Percentiles rank a stretch among this genome's conserved stretches.
Conservation (phyloP, 352 stramenopile genomes). For the Phytophthora sojae region DNA sequence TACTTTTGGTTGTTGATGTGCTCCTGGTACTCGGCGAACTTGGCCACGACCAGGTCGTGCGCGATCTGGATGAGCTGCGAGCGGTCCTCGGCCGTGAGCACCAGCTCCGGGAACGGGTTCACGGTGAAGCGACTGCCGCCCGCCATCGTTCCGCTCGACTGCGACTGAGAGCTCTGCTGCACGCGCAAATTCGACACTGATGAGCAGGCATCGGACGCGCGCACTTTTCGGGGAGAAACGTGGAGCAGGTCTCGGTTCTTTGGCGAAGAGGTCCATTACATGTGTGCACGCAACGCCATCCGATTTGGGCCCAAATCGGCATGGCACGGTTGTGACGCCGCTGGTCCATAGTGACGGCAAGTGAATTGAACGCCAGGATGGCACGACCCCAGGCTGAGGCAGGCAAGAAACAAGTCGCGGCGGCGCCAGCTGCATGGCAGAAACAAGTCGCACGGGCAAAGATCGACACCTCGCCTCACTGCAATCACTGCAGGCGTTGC, state of each 20-base stretch:
- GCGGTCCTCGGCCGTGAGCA: slow-evolving; percentile 10
- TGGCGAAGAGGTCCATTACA: slow-evolving; percentile 5
- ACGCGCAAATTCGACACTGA: background rate
- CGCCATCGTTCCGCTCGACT: slow-evolving; percentile 9
- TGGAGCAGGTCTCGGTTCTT: background rate
- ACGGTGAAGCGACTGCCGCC: slow-evolving; percentile 22
- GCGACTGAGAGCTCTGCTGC: too few relatives aligned
- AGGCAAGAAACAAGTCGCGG: background rate
- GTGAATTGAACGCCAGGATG: slow-evolving; percentile 4
- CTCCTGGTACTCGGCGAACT: slow-evolving; percentile 22
- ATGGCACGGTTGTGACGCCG: background rate
- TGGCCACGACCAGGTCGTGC: slow-evolving; percentile 11
- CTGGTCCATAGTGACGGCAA: background rate
- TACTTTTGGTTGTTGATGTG: slow-evolving; percentile 11
- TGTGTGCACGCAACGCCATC: too few relatives aligned
- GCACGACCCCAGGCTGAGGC: background rate
- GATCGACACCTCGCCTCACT: background rate
- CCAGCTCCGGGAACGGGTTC: slow-evolving; percentile 21
- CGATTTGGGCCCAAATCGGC: background rate
- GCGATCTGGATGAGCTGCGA: slow-evolving; percentile 18
- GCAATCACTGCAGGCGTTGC: slow-evolving; percentile 1
- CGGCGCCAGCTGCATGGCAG: background rate
- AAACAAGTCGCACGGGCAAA: slow-evolving; percentile 14
- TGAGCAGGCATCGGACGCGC: background rate
- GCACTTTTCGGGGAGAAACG: background rate